Conservation (phyloP, 495 filamentous ascomycete species). For the Annulohypoxylon moriforme region DNA sequence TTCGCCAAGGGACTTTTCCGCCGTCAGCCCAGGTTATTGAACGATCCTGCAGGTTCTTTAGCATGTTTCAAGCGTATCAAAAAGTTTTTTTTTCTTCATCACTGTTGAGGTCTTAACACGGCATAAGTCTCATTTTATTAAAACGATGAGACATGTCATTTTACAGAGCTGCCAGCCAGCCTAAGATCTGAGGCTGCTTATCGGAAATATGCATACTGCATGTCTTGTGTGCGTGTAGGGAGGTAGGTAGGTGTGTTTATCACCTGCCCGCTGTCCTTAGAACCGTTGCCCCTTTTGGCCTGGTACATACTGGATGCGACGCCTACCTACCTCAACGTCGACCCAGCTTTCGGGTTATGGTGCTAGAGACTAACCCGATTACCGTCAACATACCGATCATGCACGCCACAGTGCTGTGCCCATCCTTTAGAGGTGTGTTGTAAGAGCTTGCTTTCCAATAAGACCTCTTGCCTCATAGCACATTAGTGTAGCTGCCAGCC, state of each 20-base stretch:
- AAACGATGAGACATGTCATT: slow-evolving; percentile 43
- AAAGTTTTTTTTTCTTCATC: slow-evolving; percentile 4
- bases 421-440: slow-evolving; percentile 11
- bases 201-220: slow-evolving; percentile 46
- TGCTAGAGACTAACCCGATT: slow-evolving; percentile 13
- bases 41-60: slow-evolving; percentile 20
- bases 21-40: slow-evolving; percentile 15
- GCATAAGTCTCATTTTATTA: slow-evolving; percentile 39
- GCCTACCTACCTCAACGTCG: slow-evolving; percentile 16
- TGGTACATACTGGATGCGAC: slow-evolving; percentile 30
- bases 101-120: slow-evolving; percentile 29
- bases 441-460: not conserved
- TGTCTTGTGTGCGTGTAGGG: slow-evolving; percentile 24
- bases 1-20: slow-evolving; percentile 7
- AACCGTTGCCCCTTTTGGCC: slow-evolving; percentile 37
- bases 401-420: not conserved
- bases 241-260: slow-evolving; percentile 20
- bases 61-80: slow-evolving; percentile 28
- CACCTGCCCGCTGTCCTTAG: slow-evolving; percentile 22
- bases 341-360: slow-evolving; percentile 9
- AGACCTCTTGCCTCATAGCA: not conserved
- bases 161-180: slow-evolving; percentile 28
- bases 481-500: not conserved
- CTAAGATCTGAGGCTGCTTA: slow-evolving; percentile 42
- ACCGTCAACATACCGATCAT: slow-evolving; percentile 10